Base-by-base conservation (phyloP, 768 basidiomycete species). In the Stropharia rugosoannulata region DNA sequence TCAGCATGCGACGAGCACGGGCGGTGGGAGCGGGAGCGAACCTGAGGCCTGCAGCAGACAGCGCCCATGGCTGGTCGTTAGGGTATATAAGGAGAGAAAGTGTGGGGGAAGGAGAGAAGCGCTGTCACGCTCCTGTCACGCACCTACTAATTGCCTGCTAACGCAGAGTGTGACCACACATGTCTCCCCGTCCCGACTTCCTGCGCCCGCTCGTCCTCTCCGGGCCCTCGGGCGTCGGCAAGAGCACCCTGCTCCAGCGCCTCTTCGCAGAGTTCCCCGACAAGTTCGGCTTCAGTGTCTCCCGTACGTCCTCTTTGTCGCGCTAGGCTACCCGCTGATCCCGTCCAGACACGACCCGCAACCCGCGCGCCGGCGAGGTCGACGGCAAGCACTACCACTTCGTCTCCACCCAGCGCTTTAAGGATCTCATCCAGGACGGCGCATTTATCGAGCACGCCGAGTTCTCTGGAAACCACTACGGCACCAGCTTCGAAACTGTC, bases 361-460 rank as follows among this genome's bases (percentile, higher is more conserved):
- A 76, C 1, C 93, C 94, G 0, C 81, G 96, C 22, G 81, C 87
- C 9, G 93, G 91, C 15, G 96, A 98, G 63, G 73, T 73, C 27
- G 77, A 94, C 67, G 94, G 94, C 49, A 81, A 82, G 62, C 86
- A 93, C 57, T 98, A 98, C 71, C 83, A 94, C 70, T 98, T 97
- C 64, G 86, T 93, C 11, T 74, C 80, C 11, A 73, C 75, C 27
- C 83, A 88, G n/a, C 73, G 69, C 18, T 98, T 98, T 75, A 80
- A 79, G 62, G 73, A 80, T 22, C 81, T 96, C 60, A 80, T 93
- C 44, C 68, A 70, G 15, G 73, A 85, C 22, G 78, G 81, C 52
- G 93, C 89, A 16, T 98, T 98, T 72, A 89, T 98, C 61, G 96
- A 98, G 73, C 84, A 93, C 62, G 94, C 96, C 13, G 86, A 96